Percentiles rank a stretch among this genome's conserved stretches.
Evolutionary conservation across 768 basidiomycete species (phyloP).

Genomic region (Termitomyces sp.): DNA sequence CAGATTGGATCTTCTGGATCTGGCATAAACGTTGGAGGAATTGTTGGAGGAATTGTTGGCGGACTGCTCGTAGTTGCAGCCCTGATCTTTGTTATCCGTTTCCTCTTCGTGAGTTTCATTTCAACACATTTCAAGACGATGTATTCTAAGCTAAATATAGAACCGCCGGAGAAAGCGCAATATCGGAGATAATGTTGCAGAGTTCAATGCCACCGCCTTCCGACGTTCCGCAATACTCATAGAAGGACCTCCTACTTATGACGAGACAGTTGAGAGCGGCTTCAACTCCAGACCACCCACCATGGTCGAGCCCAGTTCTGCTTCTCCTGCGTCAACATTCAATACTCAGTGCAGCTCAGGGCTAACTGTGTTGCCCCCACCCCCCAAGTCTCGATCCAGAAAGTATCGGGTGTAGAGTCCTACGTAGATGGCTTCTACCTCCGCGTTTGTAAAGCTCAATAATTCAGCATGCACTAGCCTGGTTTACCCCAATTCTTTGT

Average conservation of each 20-base stretch:
- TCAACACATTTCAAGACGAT: neutral
- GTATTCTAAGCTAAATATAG: constrained; percentile 1
- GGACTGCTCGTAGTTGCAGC: constrained; percentile 38
- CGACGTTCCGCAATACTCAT: constrained; percentile 58
- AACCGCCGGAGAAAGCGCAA: constrained; percentile 39
- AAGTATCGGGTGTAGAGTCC: constrained; percentile 29
- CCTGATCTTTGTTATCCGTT: constrained; percentile 37
- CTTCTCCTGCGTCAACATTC: constrained; percentile 27
- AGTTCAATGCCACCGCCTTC: constrained; percentile 55
- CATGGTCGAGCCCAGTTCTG: constrained; percentile 17
- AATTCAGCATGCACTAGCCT: constrained; percentile 17
- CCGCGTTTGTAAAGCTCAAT: constrained; percentile 25
- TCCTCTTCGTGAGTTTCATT: constrained; percentile 37
- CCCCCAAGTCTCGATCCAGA: constrained; percentile 13
- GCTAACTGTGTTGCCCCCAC: constrained; percentile 9
- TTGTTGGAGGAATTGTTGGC: constrained; percentile 43
- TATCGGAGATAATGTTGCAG: constrained; percentile 29
- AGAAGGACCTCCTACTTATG: constrained; percentile 43
- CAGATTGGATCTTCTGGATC: constrained; percentile 6
- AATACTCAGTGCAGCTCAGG: constrained; percentile 28
- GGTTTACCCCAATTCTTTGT: constrained; percentile 26
- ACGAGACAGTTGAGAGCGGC: constrained; percentile 34
- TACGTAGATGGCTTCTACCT: constrained; percentile 28
- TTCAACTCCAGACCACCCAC: constrained; percentile 56
- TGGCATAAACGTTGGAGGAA: constrained; percentile 20